These are phyloP conservation scores for Mycena epipterygia DNA, from an alignment of 768 basidiomycete genomes.

Conservation along the genomic window DNA sequence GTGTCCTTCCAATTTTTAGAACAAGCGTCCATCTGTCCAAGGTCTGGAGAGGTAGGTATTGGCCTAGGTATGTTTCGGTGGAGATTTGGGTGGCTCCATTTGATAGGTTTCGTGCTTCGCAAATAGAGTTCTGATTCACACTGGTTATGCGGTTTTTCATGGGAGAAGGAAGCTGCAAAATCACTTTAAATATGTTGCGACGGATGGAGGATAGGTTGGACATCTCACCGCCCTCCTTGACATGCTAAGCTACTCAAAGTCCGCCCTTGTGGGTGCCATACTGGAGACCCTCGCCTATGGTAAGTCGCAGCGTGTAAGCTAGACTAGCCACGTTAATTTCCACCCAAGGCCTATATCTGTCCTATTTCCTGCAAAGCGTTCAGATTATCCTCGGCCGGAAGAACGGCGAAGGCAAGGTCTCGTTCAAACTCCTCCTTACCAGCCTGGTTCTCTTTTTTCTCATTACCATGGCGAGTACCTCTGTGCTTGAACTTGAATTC, in stretches of 20 bases:
- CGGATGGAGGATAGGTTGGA: too few species aligned
- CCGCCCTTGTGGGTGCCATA: constrained; percentile 22
- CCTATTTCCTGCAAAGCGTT: constrained; percentile 15
- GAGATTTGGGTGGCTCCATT: too few species aligned
- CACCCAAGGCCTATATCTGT: constrained; percentile 23
- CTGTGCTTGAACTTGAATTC: background rate
- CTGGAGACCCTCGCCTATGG: constrained; percentile 31
- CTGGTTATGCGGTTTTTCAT: too few species aligned
- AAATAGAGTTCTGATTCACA: too few species aligned
- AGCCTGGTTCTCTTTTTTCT: constrained; percentile 27
- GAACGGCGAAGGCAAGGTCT: background rate
- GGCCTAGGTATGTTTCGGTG: too few species aligned
- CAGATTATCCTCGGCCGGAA: constrained; percentile 21
- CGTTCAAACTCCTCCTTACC: constrained; percentile 8
- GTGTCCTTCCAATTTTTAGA: too few species aligned
- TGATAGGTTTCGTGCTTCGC: too few species aligned
- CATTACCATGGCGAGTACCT: constrained; percentile 29
- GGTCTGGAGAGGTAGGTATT: too few species aligned
- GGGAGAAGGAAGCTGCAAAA: too few species aligned
- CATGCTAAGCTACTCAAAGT: constrained; percentile 27
- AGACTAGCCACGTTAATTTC: background rate
- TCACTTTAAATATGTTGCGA: too few species aligned
- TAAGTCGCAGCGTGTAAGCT: background rate
- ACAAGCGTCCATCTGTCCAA: too few species aligned
- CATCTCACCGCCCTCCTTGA: background rate